Percentiles rank a stretch among this genome's conserved stretches.
Evolutionary conservation across 2,329 filamentous ascomycete genomes (phyloP).

Genomic region (Hypoxylon sp.): DNA sequence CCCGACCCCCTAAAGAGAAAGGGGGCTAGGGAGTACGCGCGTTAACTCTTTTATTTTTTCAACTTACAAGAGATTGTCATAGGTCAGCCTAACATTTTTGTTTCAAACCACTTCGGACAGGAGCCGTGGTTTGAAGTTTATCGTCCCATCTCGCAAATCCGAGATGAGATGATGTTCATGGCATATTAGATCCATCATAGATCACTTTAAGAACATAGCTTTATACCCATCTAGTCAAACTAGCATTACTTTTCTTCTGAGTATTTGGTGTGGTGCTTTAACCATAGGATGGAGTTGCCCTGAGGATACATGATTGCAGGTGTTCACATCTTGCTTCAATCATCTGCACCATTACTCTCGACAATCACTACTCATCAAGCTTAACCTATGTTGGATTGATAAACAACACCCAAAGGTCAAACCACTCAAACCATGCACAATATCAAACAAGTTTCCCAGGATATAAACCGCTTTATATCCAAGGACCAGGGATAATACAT

Average conservation of each 20-base stretch:
- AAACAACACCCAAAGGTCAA: background rate
- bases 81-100: conserved; percentile 35
- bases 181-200: conserved; percentile 40
- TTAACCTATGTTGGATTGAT: background rate
- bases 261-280: background rate
- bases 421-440: no score
- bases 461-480: background rate
- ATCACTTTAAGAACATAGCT: conserved; percentile 40
- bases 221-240: conserved; percentile 27
- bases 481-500: background rate
- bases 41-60: conserved; percentile 13
- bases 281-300: background rate
- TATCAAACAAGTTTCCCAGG: no score
- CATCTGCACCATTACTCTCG: background rate
- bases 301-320: background rate
- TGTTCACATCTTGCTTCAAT: background rate
- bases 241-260: background rate
- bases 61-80: conserved; percentile 35
- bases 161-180: conserved; percentile 34
- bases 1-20: conserved; percentile 13
- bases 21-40: conserved; percentile 18
- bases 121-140: conserved; percentile 29
- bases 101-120: conserved; percentile 31
- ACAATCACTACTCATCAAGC: background rate
- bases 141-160: conserved; percentile 20